Base-by-base conservation (phyloP, 164 flowering plant species). In the Magnolia kwangsiensis region DNA sequence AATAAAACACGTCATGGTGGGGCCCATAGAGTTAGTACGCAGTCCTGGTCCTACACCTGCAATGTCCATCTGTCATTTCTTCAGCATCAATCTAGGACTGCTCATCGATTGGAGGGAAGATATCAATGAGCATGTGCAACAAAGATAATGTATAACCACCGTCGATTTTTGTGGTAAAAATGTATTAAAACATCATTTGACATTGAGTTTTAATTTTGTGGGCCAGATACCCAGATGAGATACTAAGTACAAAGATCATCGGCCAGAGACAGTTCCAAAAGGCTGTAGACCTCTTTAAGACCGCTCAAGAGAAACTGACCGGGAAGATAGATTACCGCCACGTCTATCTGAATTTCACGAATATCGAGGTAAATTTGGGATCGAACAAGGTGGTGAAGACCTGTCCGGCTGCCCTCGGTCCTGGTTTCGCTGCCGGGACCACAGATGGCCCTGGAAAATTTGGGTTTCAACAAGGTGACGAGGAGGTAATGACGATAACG, bases 381-480 rank as follows among this genome's bases (percentile, higher is more conserved):
- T 80, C 78, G n/a, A 80, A 81, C 50, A 58, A 21, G 3, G 77
- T 71, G 0, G 89, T 78, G 21, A 82, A 69, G 78, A 89, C 93
- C 3, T 90, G 93, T 70, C 91, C 93, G 1, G 91, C 91, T 0
- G 93, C 89, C 1, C 81, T 90, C 7, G 93, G 93, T 1, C 87
- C 88, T 1, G 91, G 88, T 67, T 90, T 90, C 75, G 91, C 93
- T 0, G 93, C 93, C 1, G 93, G 93, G 29, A 90, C 93, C 13
- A 87, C 93, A 2, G 91, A 90, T 82, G 93, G 93, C 18, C 91
- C 90, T 19, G 93, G 93, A 2, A 74, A 27, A 7, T 82, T 82
- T 71, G 93, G 88, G n/a, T 90, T 90, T 76, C 87, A 85, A 79
- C 91, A 89, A 75, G 93, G 91, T 7, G 90, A 90, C 73, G 81